A percentile compares a stretch with the other conserved stretches of the same genome.
Conservation (phyloP, 2,329 filamentous ascomycete species). For the Aspergillus oerlinghausenensis region DNA sequence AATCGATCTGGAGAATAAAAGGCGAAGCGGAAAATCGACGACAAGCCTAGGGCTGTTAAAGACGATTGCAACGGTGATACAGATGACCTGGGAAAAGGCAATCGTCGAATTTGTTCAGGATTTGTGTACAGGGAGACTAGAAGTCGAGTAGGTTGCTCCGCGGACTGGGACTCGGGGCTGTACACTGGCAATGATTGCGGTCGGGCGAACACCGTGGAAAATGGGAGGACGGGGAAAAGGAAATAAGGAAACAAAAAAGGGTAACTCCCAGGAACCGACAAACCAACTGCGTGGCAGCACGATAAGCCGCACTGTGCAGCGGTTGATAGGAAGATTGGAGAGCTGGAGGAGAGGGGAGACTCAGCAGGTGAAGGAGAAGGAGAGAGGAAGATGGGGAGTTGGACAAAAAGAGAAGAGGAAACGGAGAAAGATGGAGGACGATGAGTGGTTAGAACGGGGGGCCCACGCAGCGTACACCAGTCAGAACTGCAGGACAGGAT, state of each 20-base stretch:
- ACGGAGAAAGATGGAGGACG: conserved; percentile 9
- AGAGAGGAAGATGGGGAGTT: conserved; percentile 17
- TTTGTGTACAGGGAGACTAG: conserved; percentile 5
- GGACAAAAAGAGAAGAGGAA: conserved; percentile 17
- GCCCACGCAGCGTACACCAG: conserved; percentile 9
- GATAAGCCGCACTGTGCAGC: conserved; percentile 27
- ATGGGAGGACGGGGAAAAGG: conserved; percentile 7
- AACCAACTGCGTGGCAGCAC: conserved; percentile 29
- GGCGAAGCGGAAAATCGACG: not conserved
- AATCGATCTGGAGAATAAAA: not conserved
- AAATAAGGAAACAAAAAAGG: conserved; percentile 7
- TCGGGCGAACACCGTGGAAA: conserved; percentile 2
- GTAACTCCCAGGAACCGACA: conserved; percentile 13
- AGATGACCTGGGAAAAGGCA: not conserved
- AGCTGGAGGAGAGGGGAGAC: conserved; percentile 7
- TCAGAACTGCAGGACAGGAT: not conserved
- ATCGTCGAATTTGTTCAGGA: not conserved
- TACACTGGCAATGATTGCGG: conserved; percentile 4
- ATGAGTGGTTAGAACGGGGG: conserved; percentile 13
- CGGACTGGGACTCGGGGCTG: conserved; percentile 6
- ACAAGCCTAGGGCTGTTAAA: conserved; percentile 3
- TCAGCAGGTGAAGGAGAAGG: conserved; percentile 10
- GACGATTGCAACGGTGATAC: conserved; percentile 9
- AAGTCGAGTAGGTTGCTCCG: conserved; percentile 2
- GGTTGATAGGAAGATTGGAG: conserved; percentile 16